These are phyloP conservation scores for Penicillium sclerotiorum DNA, from an alignment of 2,329 filamentous ascomycete genomes.

Conservation along the genomic window DNA sequence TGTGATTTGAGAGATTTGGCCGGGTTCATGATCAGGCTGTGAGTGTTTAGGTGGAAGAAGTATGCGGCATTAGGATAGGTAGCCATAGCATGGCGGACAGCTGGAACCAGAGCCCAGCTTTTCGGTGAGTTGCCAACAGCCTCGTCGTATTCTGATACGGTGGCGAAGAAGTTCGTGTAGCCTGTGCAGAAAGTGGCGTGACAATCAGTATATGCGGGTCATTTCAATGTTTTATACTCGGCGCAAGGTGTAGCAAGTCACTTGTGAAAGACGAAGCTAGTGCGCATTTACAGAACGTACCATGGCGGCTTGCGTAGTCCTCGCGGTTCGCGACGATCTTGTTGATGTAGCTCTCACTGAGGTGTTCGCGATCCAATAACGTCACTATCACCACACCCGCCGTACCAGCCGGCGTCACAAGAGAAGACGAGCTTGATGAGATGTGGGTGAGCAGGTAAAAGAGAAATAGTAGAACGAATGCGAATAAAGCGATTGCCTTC, in stretches of 20 bases:
- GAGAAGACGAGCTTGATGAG: constrained; percentile 32
- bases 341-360: constrained; percentile 68
- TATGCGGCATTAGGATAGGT: constrained; percentile 74
- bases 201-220: too few relatives aligned
- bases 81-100: constrained; percentile 85
- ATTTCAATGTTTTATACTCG: not conserved
- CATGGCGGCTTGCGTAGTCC: constrained; percentile 82
- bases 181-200: constrained; percentile 55
- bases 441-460: constrained; percentile 62
- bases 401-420: constrained; percentile 32
- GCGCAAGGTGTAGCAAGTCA: too few relatives aligned
- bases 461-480: constrained; percentile 58
- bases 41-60: constrained; percentile 84
- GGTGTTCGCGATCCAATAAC: constrained; percentile 69
- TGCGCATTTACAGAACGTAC: constrained; percentile 61
- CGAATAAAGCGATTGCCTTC: constrained; percentile 60
- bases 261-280: not conserved
- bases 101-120: constrained; percentile 70
- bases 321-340: constrained; percentile 79
- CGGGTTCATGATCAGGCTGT: constrained; percentile 87
- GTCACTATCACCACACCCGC: constrained; percentile 77
- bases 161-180: constrained; percentile 82
- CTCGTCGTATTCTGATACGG: constrained; percentile 69
- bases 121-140: constrained; percentile 45
- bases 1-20: constrained; percentile 68